phyloP scores from a whole-genome alignment of 179 eudicot genomes.

The Drosera spatulata region DNA sequence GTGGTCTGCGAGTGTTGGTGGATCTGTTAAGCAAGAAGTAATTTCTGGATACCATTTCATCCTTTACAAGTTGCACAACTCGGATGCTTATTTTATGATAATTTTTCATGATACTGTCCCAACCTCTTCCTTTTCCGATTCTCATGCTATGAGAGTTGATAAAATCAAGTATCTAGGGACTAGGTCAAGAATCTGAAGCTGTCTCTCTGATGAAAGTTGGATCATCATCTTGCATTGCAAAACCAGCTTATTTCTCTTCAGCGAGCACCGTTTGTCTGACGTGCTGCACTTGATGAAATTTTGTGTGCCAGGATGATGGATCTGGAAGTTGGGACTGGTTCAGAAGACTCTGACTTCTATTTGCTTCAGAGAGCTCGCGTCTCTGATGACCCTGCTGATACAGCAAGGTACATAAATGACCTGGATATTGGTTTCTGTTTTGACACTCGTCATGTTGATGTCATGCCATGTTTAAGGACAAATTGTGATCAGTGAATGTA shows the following conservation, averaged over 20 bases:
- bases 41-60: conserved; percentile 1
- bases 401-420: conserved; percentile 26
- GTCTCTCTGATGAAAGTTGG: too few species aligned
- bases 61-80: neutral
- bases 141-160: too few species aligned
- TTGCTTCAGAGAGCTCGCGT: conserved; percentile 37
- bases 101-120: neutral
- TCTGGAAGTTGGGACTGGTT: conserved; percentile 80
- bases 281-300: neutral
- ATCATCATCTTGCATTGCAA: too few species aligned
- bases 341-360: conserved; percentile 56
- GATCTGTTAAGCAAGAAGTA: conserved; percentile 81
- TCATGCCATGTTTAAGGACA: neutral
- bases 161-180: too few species aligned
- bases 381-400: conserved; percentile 13
- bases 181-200: too few species aligned
- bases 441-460: neutral
- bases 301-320: conserved; percentile 48
- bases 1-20: conserved; percentile 83
- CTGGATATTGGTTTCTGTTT: neutral
- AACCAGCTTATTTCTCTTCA: too few species aligned
- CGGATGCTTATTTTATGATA: neutral
- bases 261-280: neutral
- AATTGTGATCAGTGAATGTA: neutral
- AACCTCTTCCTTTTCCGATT: too few species aligned